Percentiles rank a stretch among this genome's conserved stretches.
These are phyloP conservation scores for Chiua virens DNA, from an alignment of 768 basidiomycete genomes.

Conservation along the genomic window DNA sequence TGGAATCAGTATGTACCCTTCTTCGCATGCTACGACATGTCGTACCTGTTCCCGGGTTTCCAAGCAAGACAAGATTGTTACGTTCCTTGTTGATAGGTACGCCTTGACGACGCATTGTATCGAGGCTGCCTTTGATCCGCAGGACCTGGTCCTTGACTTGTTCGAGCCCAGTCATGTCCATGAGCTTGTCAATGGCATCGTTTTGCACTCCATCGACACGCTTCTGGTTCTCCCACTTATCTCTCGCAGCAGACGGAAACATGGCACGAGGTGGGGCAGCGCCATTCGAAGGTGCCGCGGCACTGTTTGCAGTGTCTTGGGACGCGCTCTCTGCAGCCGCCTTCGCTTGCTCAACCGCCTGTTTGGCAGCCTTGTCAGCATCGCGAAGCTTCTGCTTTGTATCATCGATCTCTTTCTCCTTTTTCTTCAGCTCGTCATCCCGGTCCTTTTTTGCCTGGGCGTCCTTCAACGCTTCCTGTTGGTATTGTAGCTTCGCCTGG, in stretches of 20 bases:
- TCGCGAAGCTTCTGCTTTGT: conserved; percentile 20
- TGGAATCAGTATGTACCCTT: neutral
- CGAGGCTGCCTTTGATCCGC: conserved; percentile 58
- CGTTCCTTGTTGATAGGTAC: conserved; percentile 53
- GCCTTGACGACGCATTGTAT: conserved; percentile 52
- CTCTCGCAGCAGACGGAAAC: conserved; percentile 38
- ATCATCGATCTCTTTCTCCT: conserved; percentile 45
- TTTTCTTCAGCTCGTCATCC: conserved; percentile 44
- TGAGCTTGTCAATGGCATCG: conserved; percentile 58
- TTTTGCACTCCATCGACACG: conserved; percentile 50
- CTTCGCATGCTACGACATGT: neutral
- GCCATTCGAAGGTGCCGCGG: conserved; percentile 1
- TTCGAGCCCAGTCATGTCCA: conserved; percentile 71
- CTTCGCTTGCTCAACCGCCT: conserved; percentile 3
- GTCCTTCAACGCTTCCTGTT: conserved; percentile 37
- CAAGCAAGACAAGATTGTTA: conserved; percentile 61
- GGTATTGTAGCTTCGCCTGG: conserved; percentile 37
- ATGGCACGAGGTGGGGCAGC: conserved; percentile 7
- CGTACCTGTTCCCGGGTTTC: conserved; percentile 75
- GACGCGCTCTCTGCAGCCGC: neutral
- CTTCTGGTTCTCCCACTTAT: conserved; percentile 62
- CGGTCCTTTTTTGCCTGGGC: conserved; percentile 39
- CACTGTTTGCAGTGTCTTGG: conserved; percentile 1
- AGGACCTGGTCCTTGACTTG: conserved; percentile 61
- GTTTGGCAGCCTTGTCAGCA: conserved; percentile 12